Evolutionary conservation across 352 stramenopile species (phyloP), one percentile per base, ranked within the genome.

Genomic region (Phytopythium aichiense): DNA sequence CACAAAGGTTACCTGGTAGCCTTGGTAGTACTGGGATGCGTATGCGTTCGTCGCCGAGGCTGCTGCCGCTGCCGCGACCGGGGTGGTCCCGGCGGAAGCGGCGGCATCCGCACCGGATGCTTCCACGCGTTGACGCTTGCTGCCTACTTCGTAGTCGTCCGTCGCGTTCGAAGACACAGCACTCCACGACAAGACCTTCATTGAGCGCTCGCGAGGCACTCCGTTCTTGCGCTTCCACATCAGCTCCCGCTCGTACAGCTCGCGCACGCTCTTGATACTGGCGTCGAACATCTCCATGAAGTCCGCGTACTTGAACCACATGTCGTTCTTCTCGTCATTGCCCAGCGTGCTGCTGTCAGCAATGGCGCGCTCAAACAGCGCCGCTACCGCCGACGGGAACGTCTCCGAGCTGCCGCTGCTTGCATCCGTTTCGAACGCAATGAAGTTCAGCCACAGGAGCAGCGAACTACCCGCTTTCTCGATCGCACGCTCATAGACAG

Each of bases 271-370:
- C 46, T 72, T 65, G 28, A 86, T 56, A 40, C 57, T 75, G 51
- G 57, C 61, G 22, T 66, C 72, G 56, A 87, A 83, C 64, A 71
- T 82, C 60, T 86, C 80, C 66, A 90, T 66, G 31, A 92, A 92
- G 8, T 92, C 81, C 16, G 71, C 77, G 58, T 92, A 91, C 60
- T 91, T 79, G 52, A 90, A 80, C 84, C 84, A 92, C 59, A 92
- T 46, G 59, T 92, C 84, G 55, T 84, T 91, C 62, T 92, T 92
- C 66, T 91, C 84, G 40, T 89, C 70, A 63, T 79, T 82, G 33
- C 62, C 72, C 18, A 92, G 64, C 35, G 74, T 71, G 46, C 69
- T 80, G 56, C 60, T 77, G 48, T 90, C 79, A 16, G 76, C 63
- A 2, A 92, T 63, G 1, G 81, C 81, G 42, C 60, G 63, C 37